Percentiles rank a stretch among this genome's conserved stretches.
Conservation (phyloP, 1,139 yeast genomes). For the Blastobotrys buckinghamii region DNA sequence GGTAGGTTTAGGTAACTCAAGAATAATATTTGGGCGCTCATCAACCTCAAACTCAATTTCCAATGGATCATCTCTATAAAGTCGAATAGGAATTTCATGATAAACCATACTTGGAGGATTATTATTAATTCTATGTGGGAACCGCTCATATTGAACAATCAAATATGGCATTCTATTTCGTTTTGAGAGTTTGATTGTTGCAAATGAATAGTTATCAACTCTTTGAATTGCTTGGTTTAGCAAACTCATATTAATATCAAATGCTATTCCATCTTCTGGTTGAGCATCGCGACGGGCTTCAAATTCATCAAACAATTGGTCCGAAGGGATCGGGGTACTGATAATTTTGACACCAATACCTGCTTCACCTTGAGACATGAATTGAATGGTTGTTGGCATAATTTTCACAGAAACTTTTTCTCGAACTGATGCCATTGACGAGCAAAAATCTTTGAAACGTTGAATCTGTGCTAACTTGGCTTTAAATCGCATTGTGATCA, state of each 20-base stretch:
- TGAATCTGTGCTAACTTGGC: conserved; percentile 2
- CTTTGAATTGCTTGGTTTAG: conserved; percentile 3
- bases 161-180: conserved; percentile 24
- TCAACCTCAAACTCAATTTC: conserved; percentile 28
- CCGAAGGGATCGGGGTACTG: conserved; percentile 7
- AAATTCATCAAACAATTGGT: conserved; percentile 4
- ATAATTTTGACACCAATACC: conserved; percentile 8
- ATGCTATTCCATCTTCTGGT: neutral
- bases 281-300: neutral
- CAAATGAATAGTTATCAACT: conserved; percentile 7
- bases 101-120: too few relatives aligned
- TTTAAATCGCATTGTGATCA: conserved; percentile 10
- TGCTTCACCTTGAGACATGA: conserved; percentile 4
- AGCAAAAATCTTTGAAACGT: neutral
- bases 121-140: neutral
- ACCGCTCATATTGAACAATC: conserved; percentile 18
- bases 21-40: neutral
- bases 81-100: neutral
- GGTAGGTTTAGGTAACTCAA: conserved; percentile 6
- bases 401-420: neutral
- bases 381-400: conserved; percentile 2
- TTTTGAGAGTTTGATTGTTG: conserved; percentile 19
- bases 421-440: conserved; percentile 1
- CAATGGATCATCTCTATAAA: conserved; percentile 28
- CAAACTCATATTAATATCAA: conserved; percentile 10